phyloP scores from a whole-genome alignment of 2,329 filamentous ascomycete genomes.

The Aspergillus viridinutans region DNA sequence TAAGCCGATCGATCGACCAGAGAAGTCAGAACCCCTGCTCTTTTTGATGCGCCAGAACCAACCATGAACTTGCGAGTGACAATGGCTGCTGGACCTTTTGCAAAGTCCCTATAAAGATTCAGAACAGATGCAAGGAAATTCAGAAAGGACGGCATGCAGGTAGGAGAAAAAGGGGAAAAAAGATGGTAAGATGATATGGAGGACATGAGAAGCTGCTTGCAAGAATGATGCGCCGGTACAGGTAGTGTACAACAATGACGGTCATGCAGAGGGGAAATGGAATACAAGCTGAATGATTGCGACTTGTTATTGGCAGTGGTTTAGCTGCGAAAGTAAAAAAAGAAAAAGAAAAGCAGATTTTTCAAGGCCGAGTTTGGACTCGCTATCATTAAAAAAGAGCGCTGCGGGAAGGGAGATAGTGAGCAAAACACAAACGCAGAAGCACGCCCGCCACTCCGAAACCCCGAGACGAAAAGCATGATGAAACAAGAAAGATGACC shows the following conservation, averaged over 20 bases:
- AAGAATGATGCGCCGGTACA: constrained; percentile 20
- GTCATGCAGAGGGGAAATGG: constrained; percentile 27
- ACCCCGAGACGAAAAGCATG: constrained; percentile 16
- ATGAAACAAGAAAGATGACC: constrained; percentile 23
- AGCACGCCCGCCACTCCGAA: constrained; percentile 26
- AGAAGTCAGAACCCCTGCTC: constrained; percentile 28
- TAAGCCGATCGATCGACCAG: constrained; percentile 28
- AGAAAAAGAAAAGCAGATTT: constrained; percentile 2
- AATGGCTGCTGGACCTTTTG: constrained; percentile 11
- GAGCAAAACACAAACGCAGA: constrained; percentile 12
- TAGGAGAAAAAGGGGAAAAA: constrained; percentile 15
- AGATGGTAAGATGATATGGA: constrained; percentile 14
- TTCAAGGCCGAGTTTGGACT: constrained; percentile 21
- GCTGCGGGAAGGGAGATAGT: constrained; percentile 17
- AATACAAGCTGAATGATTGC: constrained; percentile 19
- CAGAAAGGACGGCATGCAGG: constrained; percentile 20
- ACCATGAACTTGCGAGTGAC: constrained; percentile 17
- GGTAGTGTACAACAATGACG: constrained; percentile 31
- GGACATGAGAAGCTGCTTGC: constrained; percentile 9
- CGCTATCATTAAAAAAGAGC: constrained; percentile 24
- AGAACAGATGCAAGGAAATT: constrained; percentile 5
- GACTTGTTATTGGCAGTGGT: constrained; percentile 16
- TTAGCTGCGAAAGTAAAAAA: constrained; percentile 20
- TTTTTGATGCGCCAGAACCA: constrained; percentile 34
- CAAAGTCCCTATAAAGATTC: not conserved